Base-by-base conservation (phyloP, 345 rosid genomes). In the Citrus medica region DNA sequence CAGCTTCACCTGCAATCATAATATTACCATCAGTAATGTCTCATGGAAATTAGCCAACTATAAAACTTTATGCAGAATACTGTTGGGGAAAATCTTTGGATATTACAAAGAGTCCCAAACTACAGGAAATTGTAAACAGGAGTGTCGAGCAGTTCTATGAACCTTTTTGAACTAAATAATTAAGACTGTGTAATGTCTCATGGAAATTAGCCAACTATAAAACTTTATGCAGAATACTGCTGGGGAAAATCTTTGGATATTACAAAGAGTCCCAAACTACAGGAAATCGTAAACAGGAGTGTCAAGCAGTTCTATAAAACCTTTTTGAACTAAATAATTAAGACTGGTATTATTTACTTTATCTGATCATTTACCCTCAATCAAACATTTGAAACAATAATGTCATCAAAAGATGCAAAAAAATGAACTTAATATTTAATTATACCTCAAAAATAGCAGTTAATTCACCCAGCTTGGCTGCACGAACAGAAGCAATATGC, bases 391-490 rank as follows among this genome's bases (percentile, higher is more conserved):
- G 48, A 24, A 12, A 59, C 4, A 59, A 37, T n/a, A 37, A 27
- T 73, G 4, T 16, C 53, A 73, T 22, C 19, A 53, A 22, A 27
- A 28, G 68, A 28, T 42, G 37, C 67, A 27, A 48, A 70, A 32
- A 37, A 56, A 76, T n/a, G 42, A 63, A 22, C 71, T 9, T 38
- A 55, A 56, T 19, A 67, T 60, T 25, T 80, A 67, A 56, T 60
- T 30, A 65, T 88, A 93, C 99, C 99, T 97, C 93, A 76, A 81
- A 97, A 28, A 80, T 82, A 79, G 94, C 82, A 72, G 90, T 90
- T 77, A 93, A 85, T 81, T 97, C 99, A 67, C 93, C 84, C 77
- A 97, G 88, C 85, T 94, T 94, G 56, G 92, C 88, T 79, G 88
- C 85, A 73, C 92, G 94, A 73, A 97, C 96, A 63, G 92, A 85